A percentile compares a stretch with the other conserved stretches of the same genome.
Evolutionary conservation across 495 filamentous ascomycete genomes (phyloP).

Genomic region (Daldinia caldariorum): DNA sequence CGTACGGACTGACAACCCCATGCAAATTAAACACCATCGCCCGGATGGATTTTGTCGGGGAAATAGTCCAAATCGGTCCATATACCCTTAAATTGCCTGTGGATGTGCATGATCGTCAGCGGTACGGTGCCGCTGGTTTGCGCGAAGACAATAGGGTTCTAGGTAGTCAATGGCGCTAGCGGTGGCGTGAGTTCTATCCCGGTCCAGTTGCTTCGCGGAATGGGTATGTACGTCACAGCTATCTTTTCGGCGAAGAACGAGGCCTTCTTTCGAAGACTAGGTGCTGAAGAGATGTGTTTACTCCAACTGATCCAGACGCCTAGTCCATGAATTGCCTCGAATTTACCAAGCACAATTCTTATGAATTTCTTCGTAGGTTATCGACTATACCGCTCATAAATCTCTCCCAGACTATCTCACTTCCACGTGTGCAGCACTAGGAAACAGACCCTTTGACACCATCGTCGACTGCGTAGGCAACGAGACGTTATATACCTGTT

Average conservation of each 20-base stretch:
- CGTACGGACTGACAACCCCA: slow-evolving; percentile 5
- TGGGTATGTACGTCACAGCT: slow-evolving; percentile 33
- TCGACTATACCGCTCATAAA: not conserved
- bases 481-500: not conserved
- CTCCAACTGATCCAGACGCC: not conserved
- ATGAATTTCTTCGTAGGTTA: not conserved
- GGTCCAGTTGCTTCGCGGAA: slow-evolving; percentile 29
- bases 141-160: not conserved
- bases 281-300: slow-evolving; percentile 25
- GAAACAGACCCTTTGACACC: not conserved
- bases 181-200: slow-evolving; percentile 36
- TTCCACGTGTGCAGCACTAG: not conserved
- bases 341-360: not conserved
- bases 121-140: not conserved
- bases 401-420: not conserved
- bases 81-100: not conserved
- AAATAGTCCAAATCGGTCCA: not conserved
- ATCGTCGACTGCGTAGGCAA: not conserved
- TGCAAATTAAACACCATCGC: not conserved
- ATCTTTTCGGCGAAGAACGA: slow-evolving; percentile 37
- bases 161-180: not conserved
- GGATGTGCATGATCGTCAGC: slow-evolving; percentile 1
- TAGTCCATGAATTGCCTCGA: not conserved
- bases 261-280: slow-evolving; percentile 33
- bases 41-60: not conserved